A percentile compares a stretch with the other conserved stretches of the same genome.
Evolutionary conservation across 176 grass and related monocot genomes (phyloP).

Genomic region (Saccharum officinarum): DNA sequence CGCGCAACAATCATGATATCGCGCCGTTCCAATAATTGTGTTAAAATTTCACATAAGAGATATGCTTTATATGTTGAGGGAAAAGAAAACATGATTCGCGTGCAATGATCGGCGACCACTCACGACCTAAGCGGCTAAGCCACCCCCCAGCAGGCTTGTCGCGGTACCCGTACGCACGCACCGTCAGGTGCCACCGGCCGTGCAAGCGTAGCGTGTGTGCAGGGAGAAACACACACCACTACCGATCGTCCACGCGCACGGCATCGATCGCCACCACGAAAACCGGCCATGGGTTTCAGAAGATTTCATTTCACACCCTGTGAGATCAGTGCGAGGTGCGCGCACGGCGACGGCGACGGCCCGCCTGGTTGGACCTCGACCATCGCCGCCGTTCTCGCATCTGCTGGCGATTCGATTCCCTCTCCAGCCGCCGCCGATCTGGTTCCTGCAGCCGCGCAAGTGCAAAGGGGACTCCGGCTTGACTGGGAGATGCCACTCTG

Average conservation of each 20-base stretch:
- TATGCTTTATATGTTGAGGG: neutral
- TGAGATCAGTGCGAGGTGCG: neutral
- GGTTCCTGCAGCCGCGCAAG: too few species aligned
- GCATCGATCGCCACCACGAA: too few species aligned
- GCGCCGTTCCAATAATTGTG: neutral
- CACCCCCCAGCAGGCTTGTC: too few species aligned
- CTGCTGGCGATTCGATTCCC: neutral
- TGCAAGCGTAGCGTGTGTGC: neutral
- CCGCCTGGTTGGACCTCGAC: neutral
- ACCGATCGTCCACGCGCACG: neutral
- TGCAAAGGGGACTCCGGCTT: too few species aligned
- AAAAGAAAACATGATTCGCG: neutral
- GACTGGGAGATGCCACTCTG: neutral
- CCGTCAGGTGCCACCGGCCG: neutral
- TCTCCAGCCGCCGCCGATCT: too few species aligned
- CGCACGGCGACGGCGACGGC: neutral
- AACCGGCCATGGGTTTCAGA: neutral
- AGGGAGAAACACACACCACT: neutral
- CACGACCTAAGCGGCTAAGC: neutral
- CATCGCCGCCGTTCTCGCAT: neutral
- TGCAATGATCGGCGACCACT: neutral
- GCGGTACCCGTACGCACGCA: too few species aligned
- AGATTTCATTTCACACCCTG: neutral
- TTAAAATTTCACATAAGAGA: neutral
- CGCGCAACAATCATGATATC: neutral